These are phyloP conservation scores for Auriscalpium vulgare DNA, from an alignment of 768 basidiomycete species.

Conservation along the genomic window DNA sequence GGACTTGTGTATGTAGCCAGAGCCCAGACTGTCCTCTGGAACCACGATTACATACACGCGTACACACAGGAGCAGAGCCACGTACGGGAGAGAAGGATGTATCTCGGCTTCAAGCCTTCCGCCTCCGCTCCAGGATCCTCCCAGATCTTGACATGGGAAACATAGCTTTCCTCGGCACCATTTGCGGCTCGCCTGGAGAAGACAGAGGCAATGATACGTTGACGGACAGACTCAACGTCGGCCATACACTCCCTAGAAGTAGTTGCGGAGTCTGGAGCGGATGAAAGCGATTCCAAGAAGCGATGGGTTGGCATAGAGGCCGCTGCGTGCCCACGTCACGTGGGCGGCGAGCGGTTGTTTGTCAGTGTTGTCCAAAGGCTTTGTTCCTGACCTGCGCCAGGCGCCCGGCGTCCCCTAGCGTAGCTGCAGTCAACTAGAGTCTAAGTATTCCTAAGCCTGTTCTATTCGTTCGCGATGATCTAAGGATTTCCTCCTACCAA, in stretches of 20 bases:
- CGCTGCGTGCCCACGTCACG: background rate
- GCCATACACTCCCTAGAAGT: constrained; percentile 20
- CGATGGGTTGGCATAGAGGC: background rate
- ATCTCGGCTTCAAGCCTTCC: constrained; percentile 76
- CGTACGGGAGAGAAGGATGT: constrained; percentile 86
- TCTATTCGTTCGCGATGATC: constrained; percentile 30
- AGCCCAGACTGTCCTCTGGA: constrained; percentile 52
- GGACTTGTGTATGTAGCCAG: constrained; percentile 87
- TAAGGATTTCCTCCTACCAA: constrained; percentile 10
- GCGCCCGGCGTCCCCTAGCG: background rate
- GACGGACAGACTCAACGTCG: constrained; percentile 43
- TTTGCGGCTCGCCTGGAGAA: constrained; percentile 66
- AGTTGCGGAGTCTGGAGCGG: background rate
- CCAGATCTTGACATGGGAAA: constrained; percentile 88
- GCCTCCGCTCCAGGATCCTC: constrained; percentile 71
- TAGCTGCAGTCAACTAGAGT: background rate
- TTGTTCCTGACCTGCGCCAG: constrained; percentile 5
- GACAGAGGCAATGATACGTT: constrained; percentile 75
- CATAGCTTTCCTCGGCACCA: constrained; percentile 72
- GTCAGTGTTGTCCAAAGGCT: constrained; percentile 16
- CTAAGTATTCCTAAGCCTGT: background rate
- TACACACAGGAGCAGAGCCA: constrained; percentile 17
- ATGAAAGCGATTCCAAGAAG: background rate
- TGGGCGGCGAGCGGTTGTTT: constrained; percentile 10
- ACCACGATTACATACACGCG: constrained; percentile 5